A percentile compares a stretch with the other conserved stretches of the same genome.
These are phyloP conservation scores for Sarcomyxa edulis DNA, from an alignment of 768 basidiomycete genomes.

Conservation along the genomic window DNA sequence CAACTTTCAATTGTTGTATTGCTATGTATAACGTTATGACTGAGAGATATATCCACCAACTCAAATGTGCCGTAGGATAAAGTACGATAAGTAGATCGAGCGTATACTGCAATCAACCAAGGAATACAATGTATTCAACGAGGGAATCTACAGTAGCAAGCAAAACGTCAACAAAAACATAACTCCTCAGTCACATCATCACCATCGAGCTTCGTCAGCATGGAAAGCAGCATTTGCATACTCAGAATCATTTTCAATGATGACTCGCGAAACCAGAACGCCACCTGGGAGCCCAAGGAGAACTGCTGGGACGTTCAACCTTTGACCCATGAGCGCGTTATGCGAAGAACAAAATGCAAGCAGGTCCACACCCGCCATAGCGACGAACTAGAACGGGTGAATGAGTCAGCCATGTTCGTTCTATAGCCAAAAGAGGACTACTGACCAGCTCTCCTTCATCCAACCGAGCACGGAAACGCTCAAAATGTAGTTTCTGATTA, in stretches of 20 bases:
- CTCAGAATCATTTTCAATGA: slow-evolving; percentile 53
- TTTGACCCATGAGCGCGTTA: slow-evolving; percentile 37
- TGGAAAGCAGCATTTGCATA: slow-evolving; percentile 49
- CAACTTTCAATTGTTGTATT: too few relatives aligned
- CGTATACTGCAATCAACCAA: too few relatives aligned
- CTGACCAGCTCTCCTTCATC: slow-evolving; percentile 50
- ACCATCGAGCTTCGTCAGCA: slow-evolving; percentile 37
- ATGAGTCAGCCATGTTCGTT: too few relatives aligned
- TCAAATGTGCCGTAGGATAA: too few relatives aligned
- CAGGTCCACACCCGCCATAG: slow-evolving; percentile 44
- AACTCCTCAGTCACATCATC: too few relatives aligned
- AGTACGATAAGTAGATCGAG: too few relatives aligned
- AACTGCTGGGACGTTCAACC: slow-evolving; percentile 42
- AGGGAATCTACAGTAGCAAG: too few relatives aligned
- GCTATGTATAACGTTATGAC: too few relatives aligned
- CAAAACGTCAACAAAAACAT: too few relatives aligned
- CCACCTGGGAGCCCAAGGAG: slow-evolving; percentile 38
- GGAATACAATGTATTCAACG: too few relatives aligned
- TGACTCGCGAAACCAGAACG: slow-evolving; percentile 49
- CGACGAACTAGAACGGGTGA: slow-evolving; percentile 56
- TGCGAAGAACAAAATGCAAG: slow-evolving; percentile 56
- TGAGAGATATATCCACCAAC: too few relatives aligned
- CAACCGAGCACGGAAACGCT: slow-evolving; percentile 44
- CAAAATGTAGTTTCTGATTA: slow-evolving; percentile 41
- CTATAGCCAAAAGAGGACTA: not conserved